A percentile compares a stretch with the other conserved stretches of the same genome.
Evolutionary conservation across 1,139 yeast genomes (phyloP).

Genomic region (Nakaseomyces glabratus): DNA sequence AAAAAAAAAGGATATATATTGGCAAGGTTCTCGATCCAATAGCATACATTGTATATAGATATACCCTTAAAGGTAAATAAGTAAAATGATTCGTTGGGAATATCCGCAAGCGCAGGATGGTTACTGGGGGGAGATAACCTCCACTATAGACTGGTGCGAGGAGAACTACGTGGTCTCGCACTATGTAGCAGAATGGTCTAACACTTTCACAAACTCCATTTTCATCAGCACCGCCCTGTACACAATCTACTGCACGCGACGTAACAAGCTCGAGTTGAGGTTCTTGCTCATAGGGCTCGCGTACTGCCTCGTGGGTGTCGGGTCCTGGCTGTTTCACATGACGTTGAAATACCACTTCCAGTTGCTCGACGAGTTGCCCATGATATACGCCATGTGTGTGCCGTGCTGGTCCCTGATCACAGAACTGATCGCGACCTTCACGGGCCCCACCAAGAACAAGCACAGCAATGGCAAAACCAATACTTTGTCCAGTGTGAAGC

Average conservation of each 20-base stretch:
- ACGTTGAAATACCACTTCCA: constrained; percentile 83
- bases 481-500: not conserved
- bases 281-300: constrained; percentile 68
- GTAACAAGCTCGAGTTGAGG: constrained; percentile 56
- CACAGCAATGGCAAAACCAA: not conserved
- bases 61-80: constrained; percentile 7
- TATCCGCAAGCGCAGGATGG: constrained; percentile 32
- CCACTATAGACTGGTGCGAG: constrained; percentile 96
- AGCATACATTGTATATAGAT: no score
- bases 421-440: constrained; percentile 34
- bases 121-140: constrained; percentile 33
- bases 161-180: constrained; percentile 83
- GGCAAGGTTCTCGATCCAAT: no score
- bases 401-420: constrained; percentile 76
- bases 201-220: constrained; percentile 66
- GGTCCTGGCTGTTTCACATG: constrained; percentile 95
- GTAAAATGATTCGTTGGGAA: constrained; percentile 20
- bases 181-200: constrained; percentile 81
- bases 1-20: no score
- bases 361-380: constrained; percentile 87
- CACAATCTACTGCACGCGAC: constrained; percentile 53
- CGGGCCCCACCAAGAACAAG: constrained; percentile 4
- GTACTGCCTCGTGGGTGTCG: constrained; percentile 80
- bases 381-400: constrained; percentile 94
- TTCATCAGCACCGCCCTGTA: constrained; percentile 58